Conservation (phyloP, 768 basidiomycete species). For the Tephrocybe sp. region DNA sequence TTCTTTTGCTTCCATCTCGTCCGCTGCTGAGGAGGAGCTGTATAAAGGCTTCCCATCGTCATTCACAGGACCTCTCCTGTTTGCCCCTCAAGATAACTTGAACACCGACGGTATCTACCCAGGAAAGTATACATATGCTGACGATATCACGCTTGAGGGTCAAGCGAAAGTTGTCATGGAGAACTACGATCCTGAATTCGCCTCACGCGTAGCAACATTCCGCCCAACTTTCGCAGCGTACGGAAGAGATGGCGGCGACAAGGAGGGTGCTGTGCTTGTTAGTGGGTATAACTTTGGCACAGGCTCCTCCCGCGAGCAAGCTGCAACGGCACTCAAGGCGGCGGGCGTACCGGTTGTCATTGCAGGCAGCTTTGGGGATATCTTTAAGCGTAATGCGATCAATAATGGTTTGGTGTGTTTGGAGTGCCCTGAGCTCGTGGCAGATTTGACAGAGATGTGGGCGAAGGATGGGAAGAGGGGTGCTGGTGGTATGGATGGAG, state of each 20-base stretch:
- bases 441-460: slow-evolving; percentile 74
- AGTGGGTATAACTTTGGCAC: slow-evolving; percentile 99
- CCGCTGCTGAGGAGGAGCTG: slow-evolving; percentile 52
- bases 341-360: slow-evolving; percentile 92
- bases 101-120: slow-evolving; percentile 99
- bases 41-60: slow-evolving; percentile 78
- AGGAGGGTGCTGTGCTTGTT: slow-evolving; percentile 75
- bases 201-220: slow-evolving; percentile 60
- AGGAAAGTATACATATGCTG: slow-evolving; percentile 98
- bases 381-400: slow-evolving; percentile 98
- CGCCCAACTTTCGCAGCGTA: slow-evolving; percentile 22
- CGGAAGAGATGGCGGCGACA: slow-evolving; percentile 21
- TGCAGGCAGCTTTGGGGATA: slow-evolving; percentile 98
- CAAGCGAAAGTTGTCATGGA: slow-evolving; percentile 99
- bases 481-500: slow-evolving; percentile 75
- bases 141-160: slow-evolving; percentile 92
- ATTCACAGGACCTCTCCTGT: slow-evolving; percentile 86
- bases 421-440: slow-evolving; percentile 87
- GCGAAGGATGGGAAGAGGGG: slow-evolving; percentile 74
- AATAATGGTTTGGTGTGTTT: slow-evolving; percentile 97
- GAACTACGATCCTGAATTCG: slow-evolving; percentile 94
- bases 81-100: slow-evolving; percentile 93
- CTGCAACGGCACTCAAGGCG: slow-evolving; percentile 94
- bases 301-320: slow-evolving; percentile 97
- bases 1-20: slow-evolving; percentile 24